phyloP scores from a whole-genome alignment of 139 green algal species.

The Pseudopediastrum boryanum region DNA sequence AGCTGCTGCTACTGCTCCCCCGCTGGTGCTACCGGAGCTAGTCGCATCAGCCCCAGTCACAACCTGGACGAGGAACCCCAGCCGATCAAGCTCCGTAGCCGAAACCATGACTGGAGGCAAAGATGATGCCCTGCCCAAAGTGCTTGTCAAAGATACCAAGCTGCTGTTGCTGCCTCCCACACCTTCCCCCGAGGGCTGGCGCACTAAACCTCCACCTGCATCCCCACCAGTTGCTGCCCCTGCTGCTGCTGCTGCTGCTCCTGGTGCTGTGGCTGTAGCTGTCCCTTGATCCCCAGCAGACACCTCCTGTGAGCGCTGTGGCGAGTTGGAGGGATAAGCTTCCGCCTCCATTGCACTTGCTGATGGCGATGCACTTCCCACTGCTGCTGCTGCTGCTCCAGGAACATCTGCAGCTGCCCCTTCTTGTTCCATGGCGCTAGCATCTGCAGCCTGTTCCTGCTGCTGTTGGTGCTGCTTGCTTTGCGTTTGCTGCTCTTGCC shows the following conservation, averaged over 20 bases:
- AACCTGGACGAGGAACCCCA: constrained; percentile 63
- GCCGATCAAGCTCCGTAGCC: constrained; percentile 67
- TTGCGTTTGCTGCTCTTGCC: too few species aligned
- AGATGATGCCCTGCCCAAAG: not conserved
- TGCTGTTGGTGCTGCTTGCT: too few species aligned
- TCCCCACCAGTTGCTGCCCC: not conserved
- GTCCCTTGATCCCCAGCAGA: too few species aligned
- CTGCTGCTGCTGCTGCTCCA: constrained; percentile 24
- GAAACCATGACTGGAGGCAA: constrained; percentile 38
- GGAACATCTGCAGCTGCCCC: constrained; percentile 39
- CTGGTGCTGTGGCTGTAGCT: constrained; percentile 4
- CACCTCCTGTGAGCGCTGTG: too few species aligned
- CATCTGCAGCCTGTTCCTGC: too few species aligned
- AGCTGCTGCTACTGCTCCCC: constrained; percentile 2
- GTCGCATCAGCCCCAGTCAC: not conserved
- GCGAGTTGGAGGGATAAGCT: too few species aligned
- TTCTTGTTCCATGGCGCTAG: too few species aligned
- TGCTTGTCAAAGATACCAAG: constrained; percentile 39
- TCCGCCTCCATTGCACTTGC: constrained; percentile 44
- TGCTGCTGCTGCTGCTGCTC: constrained; percentile 14
- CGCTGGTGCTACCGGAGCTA: not conserved
- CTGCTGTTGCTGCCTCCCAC: constrained; percentile 11
- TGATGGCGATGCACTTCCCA: constrained; percentile 21
- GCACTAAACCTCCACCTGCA: constrained; percentile 3
- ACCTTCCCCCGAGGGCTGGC: constrained; percentile 34